These are phyloP conservation scores for Coniochaeta prunicola DNA, from an alignment of 2,329 filamentous ascomycete species.

Conservation along the genomic window DNA sequence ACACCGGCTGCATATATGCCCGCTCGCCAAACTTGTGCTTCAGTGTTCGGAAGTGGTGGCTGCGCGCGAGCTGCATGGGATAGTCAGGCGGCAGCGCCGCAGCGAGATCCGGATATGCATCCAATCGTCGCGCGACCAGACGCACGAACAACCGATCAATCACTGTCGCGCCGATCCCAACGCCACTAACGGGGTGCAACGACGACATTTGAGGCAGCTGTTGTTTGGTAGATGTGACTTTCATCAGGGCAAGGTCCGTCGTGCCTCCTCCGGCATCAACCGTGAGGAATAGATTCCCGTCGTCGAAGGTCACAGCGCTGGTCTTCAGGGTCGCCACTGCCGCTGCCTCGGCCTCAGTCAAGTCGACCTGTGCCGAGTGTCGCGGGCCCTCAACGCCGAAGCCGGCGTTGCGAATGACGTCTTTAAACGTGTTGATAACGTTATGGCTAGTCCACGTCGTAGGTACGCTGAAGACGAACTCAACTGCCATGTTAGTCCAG, in stretches of 20 bases:
- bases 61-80: constrained; percentile 22
- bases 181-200: constrained; percentile 29
- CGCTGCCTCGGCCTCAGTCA: constrained; percentile 41
- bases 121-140: constrained; percentile 29
- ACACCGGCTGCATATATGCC: constrained; percentile 30
- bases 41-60: constrained; percentile 13
- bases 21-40: constrained; percentile 35
- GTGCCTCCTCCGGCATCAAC: constrained; percentile 40
- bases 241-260: constrained; percentile 32
- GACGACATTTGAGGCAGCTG: constrained; percentile 24
- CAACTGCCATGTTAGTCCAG: constrained; percentile 37
- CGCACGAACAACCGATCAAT: constrained; percentile 35
- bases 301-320: constrained; percentile 26
- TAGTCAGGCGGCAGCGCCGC: constrained; percentile 26
- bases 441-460: constrained; percentile 46
- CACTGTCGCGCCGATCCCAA: constrained; percentile 37
- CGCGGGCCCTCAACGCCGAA: constrained; percentile 34
- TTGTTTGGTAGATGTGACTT: constrained; percentile 16
- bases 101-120: constrained; percentile 25
- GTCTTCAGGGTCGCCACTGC: constrained; percentile 38
- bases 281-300: constrained; percentile 32
- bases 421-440: constrained; percentile 43
- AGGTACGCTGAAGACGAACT: constrained; percentile 50
- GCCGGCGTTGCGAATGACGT: constrained; percentile 36
- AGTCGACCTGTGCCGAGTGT: constrained; percentile 32